Evolutionary conservation across 805 yeast genomes (phyloP).

Genomic region (Yamadazyma akitaensis): DNA sequence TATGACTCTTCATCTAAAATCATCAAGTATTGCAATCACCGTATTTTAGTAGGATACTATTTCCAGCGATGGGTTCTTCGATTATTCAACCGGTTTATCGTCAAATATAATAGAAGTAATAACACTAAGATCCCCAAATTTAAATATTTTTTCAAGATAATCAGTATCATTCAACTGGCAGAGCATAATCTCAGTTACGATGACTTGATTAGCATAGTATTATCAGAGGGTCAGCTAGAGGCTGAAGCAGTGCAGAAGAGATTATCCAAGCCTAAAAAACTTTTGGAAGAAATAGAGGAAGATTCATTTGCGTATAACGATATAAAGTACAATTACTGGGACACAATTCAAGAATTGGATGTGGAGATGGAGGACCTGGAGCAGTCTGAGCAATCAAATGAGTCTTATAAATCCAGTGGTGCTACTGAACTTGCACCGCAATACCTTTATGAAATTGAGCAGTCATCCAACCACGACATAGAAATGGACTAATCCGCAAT

Average conservation of each 20-base stretch:
- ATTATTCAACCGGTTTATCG: constrained; percentile 33
- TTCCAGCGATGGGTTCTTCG: constrained; percentile 36
- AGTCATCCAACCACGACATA: neutral
- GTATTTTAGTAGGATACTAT: constrained; percentile 21
- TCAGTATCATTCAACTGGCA: constrained; percentile 18
- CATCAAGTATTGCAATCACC: constrained; percentile 24
- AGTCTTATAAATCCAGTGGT: neutral
- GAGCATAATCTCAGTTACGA: constrained; percentile 19
- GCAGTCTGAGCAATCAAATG: neutral
- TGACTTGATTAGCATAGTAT: constrained; percentile 24
- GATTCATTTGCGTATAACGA: constrained; percentile 16
- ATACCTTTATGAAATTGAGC: too few species aligned
- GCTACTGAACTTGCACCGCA: neutral
- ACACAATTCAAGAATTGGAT: constrained; percentile 21
- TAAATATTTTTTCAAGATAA: constrained; percentile 21
- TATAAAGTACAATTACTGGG: constrained; percentile 37
- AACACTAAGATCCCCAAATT: constrained; percentile 18
- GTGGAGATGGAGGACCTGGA: constrained; percentile 20
- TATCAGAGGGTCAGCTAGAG: constrained; percentile 26
- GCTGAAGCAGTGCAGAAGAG: constrained; percentile 9
- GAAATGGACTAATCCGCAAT: neutral
- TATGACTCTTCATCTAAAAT: constrained; percentile 13
- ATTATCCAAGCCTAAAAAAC: constrained; percentile 1
- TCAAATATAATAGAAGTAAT: constrained; percentile 22
- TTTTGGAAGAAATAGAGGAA: constrained; percentile 11